A percentile compares a stretch with the other conserved stretches of the same genome.
phyloP scores from a whole-genome alignment of 2,329 filamentous ascomycete genomes.

The Reticulascus tulasneorum region DNA sequence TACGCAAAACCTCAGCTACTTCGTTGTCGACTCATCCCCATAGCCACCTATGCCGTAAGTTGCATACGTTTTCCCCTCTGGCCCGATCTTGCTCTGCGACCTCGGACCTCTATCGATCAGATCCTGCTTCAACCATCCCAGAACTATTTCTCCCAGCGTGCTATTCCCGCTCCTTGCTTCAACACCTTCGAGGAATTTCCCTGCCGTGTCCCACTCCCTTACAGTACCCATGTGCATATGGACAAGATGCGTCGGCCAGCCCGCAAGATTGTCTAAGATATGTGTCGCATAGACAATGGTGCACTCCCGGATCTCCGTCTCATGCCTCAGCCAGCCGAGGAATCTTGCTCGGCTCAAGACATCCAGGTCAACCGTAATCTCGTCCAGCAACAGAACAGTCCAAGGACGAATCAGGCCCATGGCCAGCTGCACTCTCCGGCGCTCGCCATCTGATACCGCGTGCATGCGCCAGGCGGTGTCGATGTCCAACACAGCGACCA shows the following conservation, averaged over 20 bases:
- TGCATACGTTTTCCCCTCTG: constrained; percentile 62
- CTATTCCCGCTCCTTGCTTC: constrained; percentile 63
- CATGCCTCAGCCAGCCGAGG: constrained; percentile 75
- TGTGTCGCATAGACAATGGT: constrained; percentile 98
- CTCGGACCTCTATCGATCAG: constrained; percentile 74
- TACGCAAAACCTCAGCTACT: constrained; percentile 8
- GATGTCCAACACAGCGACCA: constrained; percentile 85
- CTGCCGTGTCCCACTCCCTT: constrained; percentile 78
- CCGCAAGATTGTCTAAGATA: constrained; percentile 89
- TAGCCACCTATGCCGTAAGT: constrained; percentile 53
- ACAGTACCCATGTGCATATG: constrained; percentile 91
- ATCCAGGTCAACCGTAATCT: constrained; percentile 96
- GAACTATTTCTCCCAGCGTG: constrained; percentile 78
- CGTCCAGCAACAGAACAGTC: constrained; percentile 86
- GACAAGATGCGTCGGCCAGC: constrained; percentile 92
- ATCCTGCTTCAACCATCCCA: constrained; percentile 83
- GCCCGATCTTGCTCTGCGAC: constrained; percentile 48
- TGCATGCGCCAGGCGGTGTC: constrained; percentile 94
- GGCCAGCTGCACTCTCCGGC: constrained; percentile 85
- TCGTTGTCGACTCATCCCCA: constrained; percentile 46
- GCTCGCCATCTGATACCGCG: constrained; percentile 88
- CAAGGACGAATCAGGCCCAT: constrained; percentile 94
- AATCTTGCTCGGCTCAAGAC: constrained; percentile 82
- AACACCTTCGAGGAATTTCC: constrained; percentile 59
- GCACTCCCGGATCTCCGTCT: constrained; percentile 78